These are phyloP conservation scores for Croton setiger DNA, from an alignment of 441 rosid species.

Conservation along the genomic window DNA sequence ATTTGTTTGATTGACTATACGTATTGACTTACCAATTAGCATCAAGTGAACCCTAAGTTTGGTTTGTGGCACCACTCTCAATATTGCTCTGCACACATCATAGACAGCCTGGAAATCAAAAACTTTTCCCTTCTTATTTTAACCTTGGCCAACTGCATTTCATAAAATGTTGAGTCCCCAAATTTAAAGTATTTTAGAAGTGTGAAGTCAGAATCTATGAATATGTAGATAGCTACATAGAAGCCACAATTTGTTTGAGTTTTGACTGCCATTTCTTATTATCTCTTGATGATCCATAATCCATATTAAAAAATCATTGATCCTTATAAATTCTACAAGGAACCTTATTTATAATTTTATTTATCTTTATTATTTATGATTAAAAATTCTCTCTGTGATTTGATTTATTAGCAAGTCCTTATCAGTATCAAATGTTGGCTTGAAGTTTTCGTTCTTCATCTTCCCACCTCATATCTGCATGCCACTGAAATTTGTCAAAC, in stretches of 20 bases:
- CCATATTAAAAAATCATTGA: not conserved
- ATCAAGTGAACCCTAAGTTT: not conserved
- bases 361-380: not conserved
- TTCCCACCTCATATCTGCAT: too few species aligned
- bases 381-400: not conserved
- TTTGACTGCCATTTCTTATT: not conserved
- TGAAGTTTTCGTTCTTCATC: constrained; percentile 4
- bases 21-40: constrained; percentile 1
- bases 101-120: not conserved
- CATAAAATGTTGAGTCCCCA: not conserved
- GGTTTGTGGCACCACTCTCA: too few species aligned
- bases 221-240: not conserved
- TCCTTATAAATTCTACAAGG: not conserved
- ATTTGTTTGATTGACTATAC: not conserved
- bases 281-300: not conserved
- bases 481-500: not conserved
- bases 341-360: not conserved
- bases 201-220: not conserved
- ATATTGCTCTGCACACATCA: not conserved
- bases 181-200: not conserved
- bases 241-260: not conserved
- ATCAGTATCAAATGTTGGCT: not conserved
- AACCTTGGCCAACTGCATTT: not conserved
- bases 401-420: not conserved
- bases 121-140: not conserved